A percentile compares a stretch with the other conserved stretches of the same genome.
Conservation (phyloP, 2,329 filamentous ascomycete species). For the Tympanopsis confertula region DNA sequence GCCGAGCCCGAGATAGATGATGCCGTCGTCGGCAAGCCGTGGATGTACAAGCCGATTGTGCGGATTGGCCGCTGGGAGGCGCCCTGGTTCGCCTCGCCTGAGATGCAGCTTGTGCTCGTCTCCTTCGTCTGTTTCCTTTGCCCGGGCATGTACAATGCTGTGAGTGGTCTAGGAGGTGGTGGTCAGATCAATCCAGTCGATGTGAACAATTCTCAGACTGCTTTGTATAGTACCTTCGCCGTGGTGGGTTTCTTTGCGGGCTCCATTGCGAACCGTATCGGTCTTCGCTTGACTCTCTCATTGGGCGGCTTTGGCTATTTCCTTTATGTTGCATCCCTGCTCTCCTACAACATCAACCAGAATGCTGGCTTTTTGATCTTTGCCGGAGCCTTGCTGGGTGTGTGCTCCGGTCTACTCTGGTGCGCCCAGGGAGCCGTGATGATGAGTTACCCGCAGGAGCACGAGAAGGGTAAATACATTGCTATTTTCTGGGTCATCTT, state of each 20-base stretch:
- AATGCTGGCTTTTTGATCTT: slow-evolving; percentile 35
- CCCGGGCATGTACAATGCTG: slow-evolving; percentile 63
- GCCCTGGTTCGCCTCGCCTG: background rate
- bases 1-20: background rate
- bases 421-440: slow-evolving; percentile 36
- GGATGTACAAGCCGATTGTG: slow-evolving; percentile 1
- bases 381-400: slow-evolving; percentile 32
- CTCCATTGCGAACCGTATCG: slow-evolving; percentile 35
- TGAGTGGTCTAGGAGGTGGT: slow-evolving; percentile 53
- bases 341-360: slow-evolving; percentile 34
- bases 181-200: slow-evolving; percentile 43
- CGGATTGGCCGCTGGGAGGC: background rate
- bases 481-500: slow-evolving; percentile 13
- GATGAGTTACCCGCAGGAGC: slow-evolving; percentile 17
- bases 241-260: slow-evolving; percentile 53
- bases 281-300: slow-evolving; percentile 34
- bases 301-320: slow-evolving; percentile 31
- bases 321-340: slow-evolving; percentile 32
- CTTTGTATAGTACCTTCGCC: slow-evolving; percentile 62
- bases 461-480: slow-evolving; percentile 13
- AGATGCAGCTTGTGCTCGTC: background rate
- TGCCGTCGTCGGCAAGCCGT: background rate
- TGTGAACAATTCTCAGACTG: slow-evolving; percentile 56
- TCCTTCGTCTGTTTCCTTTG: slow-evolving; percentile 41
- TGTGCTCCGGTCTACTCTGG: slow-evolving; percentile 35